Evolutionary conservation across 1,284 basidiomycete species (phyloP).

Genomic region (Rhodofomes roseus): DNA sequence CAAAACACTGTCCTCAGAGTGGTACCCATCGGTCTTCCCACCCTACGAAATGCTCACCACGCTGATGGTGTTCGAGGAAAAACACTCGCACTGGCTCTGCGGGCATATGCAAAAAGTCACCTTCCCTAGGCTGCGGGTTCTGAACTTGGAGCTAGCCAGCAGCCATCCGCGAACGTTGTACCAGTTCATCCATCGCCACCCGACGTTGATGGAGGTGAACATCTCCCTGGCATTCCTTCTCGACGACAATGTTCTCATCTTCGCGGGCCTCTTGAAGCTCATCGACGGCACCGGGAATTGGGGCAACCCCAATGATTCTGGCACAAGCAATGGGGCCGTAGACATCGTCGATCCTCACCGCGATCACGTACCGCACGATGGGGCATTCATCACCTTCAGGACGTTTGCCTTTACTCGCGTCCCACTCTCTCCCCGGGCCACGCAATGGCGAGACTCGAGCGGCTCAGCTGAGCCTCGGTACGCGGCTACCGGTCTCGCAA

Average conservation of each 20-base stretch:
- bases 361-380: not conserved
- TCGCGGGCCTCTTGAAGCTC: conserved; percentile 11
- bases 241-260: not conserved
- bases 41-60: conserved; percentile 4
- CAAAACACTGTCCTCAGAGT: not conserved
- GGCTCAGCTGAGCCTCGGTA: conserved; percentile 7
- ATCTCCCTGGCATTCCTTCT: not conserved
- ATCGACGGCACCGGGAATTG: conserved; percentile 14
- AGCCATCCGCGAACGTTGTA: not conserved
- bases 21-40: not conserved
- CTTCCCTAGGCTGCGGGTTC: conserved; percentile 10
- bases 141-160: not conserved
- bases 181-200: conserved; percentile 11
- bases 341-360: not conserved
- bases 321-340: not conserved
- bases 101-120: not conserved
- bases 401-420: conserved; percentile 14
- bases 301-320: not conserved
- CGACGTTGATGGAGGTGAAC: conserved; percentile 11
- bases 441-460: not conserved
- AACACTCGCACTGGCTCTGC: not conserved
- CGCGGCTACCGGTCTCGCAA: conserved; percentile 9
- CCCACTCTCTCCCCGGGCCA: conserved; percentile 3
- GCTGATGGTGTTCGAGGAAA: conserved; percentile 1
- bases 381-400: conserved; percentile 4